phyloP scores from a whole-genome alignment of 2,329 filamentous ascomycete genomes.

The Sarocladium kiliense region DNA sequence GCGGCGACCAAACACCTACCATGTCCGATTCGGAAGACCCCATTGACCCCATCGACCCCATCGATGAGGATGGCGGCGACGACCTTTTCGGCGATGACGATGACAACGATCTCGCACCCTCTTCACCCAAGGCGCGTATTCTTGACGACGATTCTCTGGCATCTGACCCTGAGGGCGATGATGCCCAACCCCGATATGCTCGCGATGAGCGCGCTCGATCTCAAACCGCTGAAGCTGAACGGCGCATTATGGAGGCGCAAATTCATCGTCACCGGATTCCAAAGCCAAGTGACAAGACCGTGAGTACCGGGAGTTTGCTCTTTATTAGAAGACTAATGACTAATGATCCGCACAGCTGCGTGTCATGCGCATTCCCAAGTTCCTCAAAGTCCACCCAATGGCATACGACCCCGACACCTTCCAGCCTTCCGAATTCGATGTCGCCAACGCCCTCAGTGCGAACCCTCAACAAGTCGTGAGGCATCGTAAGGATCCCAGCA shows the following conservation, averaged over 20 bases:
- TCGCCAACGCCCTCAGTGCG: constrained; percentile 47
- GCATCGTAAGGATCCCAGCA: constrained; percentile 63
- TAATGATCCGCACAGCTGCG: constrained; percentile 64
- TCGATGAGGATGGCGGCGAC: constrained; percentile 49
- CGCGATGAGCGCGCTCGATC: constrained; percentile 2
- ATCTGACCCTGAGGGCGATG: constrained; percentile 44
- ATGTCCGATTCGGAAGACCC: constrained; percentile 56
- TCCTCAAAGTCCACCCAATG: constrained; percentile 62
- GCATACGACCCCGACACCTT: constrained; percentile 63
- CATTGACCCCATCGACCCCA: constrained; percentile 43
- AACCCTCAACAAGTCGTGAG: constrained; percentile 62
- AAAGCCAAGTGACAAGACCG: constrained; percentile 53
- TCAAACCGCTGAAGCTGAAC: constrained; percentile 10
- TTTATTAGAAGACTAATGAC: too few relatives aligned
- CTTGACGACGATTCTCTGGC: constrained; percentile 57
- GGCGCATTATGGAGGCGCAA: constrained; percentile 55
- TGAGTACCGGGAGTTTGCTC: background rate
- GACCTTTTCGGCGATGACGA: constrained; percentile 61
- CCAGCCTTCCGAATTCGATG: constrained; percentile 51
- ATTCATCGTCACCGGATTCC: constrained; percentile 66
- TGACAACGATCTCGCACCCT: constrained; percentile 37
- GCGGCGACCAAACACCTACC: constrained; percentile 9
- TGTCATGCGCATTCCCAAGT: constrained; percentile 65
- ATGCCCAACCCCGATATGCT: constrained; percentile 19
- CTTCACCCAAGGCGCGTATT: constrained; percentile 57